Evolutionary conservation across 1,139 yeast species (phyloP).

Genomic region (Kazachstania sp.): DNA sequence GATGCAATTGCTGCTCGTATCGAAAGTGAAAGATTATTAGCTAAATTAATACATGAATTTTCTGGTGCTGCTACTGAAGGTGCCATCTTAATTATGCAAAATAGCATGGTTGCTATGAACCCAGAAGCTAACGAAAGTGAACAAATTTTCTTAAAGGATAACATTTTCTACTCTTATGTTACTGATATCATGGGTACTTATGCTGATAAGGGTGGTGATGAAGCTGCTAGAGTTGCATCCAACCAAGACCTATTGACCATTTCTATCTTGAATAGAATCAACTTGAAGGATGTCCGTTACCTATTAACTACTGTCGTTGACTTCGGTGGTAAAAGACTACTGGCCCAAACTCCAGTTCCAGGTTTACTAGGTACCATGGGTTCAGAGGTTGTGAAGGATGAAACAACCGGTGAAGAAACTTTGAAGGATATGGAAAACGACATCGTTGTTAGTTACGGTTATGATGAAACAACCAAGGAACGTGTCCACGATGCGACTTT

Average conservation of each 20-base stretch:
- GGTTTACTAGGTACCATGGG: slow-evolving; percentile 58
- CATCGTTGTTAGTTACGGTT: slow-evolving; percentile 49
- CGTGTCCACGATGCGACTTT: slow-evolving; percentile 41
- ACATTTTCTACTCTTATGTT: slow-evolving; percentile 80
- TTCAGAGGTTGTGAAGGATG: slow-evolving; percentile 27
- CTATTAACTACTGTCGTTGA: slow-evolving; percentile 80
- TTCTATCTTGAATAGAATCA: slow-evolving; percentile 58
- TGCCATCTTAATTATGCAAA: slow-evolving; percentile 67
- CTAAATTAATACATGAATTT: slow-evolving; percentile 71
- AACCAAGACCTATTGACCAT: slow-evolving; percentile 73
- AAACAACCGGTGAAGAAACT: slow-evolving; percentile 28
- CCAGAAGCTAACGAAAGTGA: slow-evolving; percentile 57
- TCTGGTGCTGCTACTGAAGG: slow-evolving; percentile 69
- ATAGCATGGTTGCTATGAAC: slow-evolving; percentile 71
- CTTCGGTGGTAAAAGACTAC: slow-evolving; percentile 76
- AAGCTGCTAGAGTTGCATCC: slow-evolving; percentile 76
- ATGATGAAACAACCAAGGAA: slow-evolving; percentile 48
- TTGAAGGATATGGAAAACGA: slow-evolving; percentile 29
- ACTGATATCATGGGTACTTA: slow-evolving; percentile 66
- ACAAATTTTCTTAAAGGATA: slow-evolving; percentile 66
- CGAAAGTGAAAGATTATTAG: slow-evolving; percentile 65
- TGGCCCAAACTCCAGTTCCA: slow-evolving; percentile 97
- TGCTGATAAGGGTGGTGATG: slow-evolving; percentile 64
- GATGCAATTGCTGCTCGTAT: slow-evolving; percentile 56
- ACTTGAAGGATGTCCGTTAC: slow-evolving; percentile 55